A percentile compares a stretch with the other conserved stretches of the same genome.
Conservation (phyloP, 129 eudicot species). For the Lactuca sativa region DNA sequence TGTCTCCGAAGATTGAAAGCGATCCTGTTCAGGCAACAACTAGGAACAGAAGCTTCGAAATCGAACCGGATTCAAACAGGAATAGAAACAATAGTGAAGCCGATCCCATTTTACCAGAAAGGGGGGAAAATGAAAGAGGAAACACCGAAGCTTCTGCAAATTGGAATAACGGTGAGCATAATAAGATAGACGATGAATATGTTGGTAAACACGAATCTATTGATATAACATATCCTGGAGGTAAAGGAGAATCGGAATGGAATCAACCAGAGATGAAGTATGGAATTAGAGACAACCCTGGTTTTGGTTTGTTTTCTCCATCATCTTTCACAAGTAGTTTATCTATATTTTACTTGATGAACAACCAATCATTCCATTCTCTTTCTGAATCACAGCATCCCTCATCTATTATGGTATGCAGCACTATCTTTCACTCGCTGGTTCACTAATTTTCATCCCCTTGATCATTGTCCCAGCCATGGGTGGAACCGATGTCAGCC, state of each 20-base stretch:
- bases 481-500: slow-evolving; percentile 96
- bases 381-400: slow-evolving; percentile 51
- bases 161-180: slow-evolving; percentile 22
- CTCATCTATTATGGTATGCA: slow-evolving; percentile 74
- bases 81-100: slow-evolving; percentile 31
- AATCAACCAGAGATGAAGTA: slow-evolving; percentile 47
- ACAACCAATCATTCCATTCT: not conserved
- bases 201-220: slow-evolving; percentile 18
- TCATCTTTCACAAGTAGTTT: not conserved
- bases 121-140: slow-evolving; percentile 23
- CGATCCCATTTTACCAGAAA: slow-evolving; percentile 40
- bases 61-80: slow-evolving; percentile 47
- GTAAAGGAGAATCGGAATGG: slow-evolving; percentile 47
- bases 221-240: slow-evolving; percentile 47
- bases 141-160: slow-evolving; percentile 30
- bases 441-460: slow-evolving; percentile 81
- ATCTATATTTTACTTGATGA: not conserved
- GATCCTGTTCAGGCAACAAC: slow-evolving; percentile 70
- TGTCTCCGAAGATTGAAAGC: slow-evolving; percentile 55
- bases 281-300: slow-evolving; percentile 86
- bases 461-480: slow-evolving; percentile 77
- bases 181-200: slow-evolving; percentile 46
- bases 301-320: slow-evolving; percentile 55
- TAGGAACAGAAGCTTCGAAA: slow-evolving; percentile 46
- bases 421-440: slow-evolving; percentile 84